Percentiles rank a stretch among this genome's conserved stretches.
Conservation (phyloP, 208 protist species). For the Entamoeba invadens region DNA sequence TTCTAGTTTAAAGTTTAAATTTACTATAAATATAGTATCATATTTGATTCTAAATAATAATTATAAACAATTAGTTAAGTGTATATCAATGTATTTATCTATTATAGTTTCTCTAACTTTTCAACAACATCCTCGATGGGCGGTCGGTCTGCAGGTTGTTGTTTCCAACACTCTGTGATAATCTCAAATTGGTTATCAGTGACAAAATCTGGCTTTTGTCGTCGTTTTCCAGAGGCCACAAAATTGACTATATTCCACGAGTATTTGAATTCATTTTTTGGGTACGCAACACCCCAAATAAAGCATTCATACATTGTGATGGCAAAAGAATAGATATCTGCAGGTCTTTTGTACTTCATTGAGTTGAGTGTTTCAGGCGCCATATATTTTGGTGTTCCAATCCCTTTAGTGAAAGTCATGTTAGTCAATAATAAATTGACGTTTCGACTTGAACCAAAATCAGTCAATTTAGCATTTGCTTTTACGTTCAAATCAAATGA, state of each 20-base stretch:
- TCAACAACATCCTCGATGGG: too few species aligned
- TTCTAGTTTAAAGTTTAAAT: too few species aligned
- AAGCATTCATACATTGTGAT: neutral
- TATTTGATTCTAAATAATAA: too few species aligned
- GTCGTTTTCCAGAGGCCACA: neutral
- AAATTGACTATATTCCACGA: neutral
- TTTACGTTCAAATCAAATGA: too few species aligned
- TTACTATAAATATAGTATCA: too few species aligned
- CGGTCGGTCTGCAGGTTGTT: neutral
- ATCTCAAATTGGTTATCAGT: neutral
- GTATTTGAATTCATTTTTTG: neutral
- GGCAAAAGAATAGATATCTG: neutral
- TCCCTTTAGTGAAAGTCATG: neutral
- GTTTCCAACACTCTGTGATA: neutral
- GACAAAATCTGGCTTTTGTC: neutral
- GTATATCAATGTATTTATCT: too few species aligned
- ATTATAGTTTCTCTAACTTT: too few species aligned
- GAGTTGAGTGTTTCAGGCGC: neutral
- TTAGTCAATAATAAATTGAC: neutral
- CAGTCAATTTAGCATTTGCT: too few species aligned
- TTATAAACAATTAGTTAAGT: too few species aligned
- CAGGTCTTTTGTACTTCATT: neutral
- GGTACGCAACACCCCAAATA: neutral
- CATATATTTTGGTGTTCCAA: too few species aligned
- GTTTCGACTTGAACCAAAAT: neutral